Conservation (phyloP, 2,329 filamentous ascomycete genomes). For the Pseudogymnoascus sp. region DNA sequence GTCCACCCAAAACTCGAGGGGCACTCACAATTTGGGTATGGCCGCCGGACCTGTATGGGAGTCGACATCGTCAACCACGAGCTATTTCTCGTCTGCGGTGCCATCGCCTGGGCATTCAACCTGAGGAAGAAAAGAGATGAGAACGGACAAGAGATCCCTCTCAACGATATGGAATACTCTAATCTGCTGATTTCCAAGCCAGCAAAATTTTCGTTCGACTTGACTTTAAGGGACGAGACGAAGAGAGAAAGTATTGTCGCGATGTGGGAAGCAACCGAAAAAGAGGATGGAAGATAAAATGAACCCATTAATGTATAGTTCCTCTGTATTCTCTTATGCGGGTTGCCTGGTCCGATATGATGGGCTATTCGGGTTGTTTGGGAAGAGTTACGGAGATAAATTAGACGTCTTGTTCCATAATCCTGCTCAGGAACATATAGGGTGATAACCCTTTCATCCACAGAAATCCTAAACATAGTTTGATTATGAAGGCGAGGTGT, state of each 20-base stretch:
- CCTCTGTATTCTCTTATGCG: neutral
- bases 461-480: neutral
- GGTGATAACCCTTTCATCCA: neutral
- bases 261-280: slow-evolving; percentile 9
- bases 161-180: slow-evolving; percentile 18
- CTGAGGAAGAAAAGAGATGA: slow-evolving; percentile 25
- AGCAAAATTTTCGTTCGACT: slow-evolving; percentile 38
- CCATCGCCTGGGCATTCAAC: slow-evolving; percentile 44
- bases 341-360: neutral
- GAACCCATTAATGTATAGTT: neutral
- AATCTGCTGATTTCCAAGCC: slow-evolving; percentile 41
- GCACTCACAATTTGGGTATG: slow-evolving; percentile 60
- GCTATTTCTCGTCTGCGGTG: slow-evolving; percentile 43
- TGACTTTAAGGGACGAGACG: slow-evolving; percentile 36
- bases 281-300: neutral
- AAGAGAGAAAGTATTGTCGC: slow-evolving; percentile 33
- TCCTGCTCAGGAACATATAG: neutral
- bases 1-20: slow-evolving; percentile 56
- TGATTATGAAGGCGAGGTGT: neutral
- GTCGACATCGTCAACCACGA: slow-evolving; percentile 57
- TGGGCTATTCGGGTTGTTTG: neutral
- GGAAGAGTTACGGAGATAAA: neutral
- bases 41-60: slow-evolving; percentile 55
- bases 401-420: neutral
- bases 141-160: slow-evolving; percentile 16